A percentile compares a stretch with the other conserved stretches of the same genome.
phyloP scores from a whole-genome alignment of 192 early-diverging fungal species.

The Ramicandelaber brevisporus region DNA sequence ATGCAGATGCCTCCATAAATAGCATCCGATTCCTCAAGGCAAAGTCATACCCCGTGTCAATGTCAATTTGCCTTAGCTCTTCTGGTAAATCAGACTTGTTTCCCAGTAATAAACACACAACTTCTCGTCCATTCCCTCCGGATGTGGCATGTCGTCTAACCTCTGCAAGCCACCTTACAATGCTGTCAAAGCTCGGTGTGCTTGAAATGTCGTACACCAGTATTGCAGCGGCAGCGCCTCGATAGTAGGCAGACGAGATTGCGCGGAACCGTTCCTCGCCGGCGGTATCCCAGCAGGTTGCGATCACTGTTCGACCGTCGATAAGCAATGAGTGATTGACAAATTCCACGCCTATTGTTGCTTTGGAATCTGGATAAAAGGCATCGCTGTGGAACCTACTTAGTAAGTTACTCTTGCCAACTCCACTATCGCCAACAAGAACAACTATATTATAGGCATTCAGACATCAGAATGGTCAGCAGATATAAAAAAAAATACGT shows the following conservation, averaged over 20 bases:
- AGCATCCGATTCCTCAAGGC: neutral
- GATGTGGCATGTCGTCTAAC: too few species aligned
- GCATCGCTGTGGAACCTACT: too few species aligned
- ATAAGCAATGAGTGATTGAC: too few species aligned
- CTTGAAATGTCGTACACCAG: constrained; percentile 50
- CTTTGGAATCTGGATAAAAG: too few species aligned
- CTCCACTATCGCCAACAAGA: too few species aligned
- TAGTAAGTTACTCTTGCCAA: too few species aligned
- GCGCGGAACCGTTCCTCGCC: constrained; percentile 51
- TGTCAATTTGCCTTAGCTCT: constrained; percentile 1
- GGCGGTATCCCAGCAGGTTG: constrained; percentile 49
- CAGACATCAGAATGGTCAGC: too few species aligned
- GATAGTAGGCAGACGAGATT: constrained; percentile 54
- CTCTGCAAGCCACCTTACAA: constrained; percentile 33
- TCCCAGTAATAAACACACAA: neutral
- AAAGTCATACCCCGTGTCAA: neutral
- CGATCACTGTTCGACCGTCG: too few species aligned
- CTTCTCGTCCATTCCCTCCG: constrained; percentile 15
- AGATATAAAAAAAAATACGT: too few species aligned
- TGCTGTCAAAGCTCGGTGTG: constrained; percentile 36
- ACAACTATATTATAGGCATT: too few species aligned
- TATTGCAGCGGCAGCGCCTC: constrained; percentile 42
- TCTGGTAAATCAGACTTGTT: constrained; percentile 3
- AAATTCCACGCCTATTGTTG: too few species aligned
- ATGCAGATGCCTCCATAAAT: neutral